Evolutionary conservation across 2,329 filamentous ascomycete species (phyloP), one percentile per base, ranked within the genome.

Genomic region (Byssothecium circinans): DNA sequence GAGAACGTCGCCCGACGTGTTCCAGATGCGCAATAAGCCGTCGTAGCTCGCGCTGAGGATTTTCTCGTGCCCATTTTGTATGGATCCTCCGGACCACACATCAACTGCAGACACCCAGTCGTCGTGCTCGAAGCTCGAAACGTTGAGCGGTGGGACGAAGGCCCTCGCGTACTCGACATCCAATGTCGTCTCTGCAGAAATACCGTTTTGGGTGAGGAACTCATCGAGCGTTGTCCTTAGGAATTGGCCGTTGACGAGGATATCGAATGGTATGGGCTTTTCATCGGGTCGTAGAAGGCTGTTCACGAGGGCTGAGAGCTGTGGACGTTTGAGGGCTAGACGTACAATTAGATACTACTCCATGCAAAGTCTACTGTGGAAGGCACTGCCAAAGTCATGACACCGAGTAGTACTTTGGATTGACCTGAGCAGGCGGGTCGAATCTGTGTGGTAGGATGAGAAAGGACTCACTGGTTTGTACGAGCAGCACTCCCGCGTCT

Each of bases 31-130:
- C 46, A 97, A 75, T 14, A 95, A 75, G 8, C 92, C 92, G 69
- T 99, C 94, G 67, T 95, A 97, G 39, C 89, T 92, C 23, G 85
- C 90, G n/a, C 90, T 95, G n/a, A 96, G 75, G 50, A 97, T 86
- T 53, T 88, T 78, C 61, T 88, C 84, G 56, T 86, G 82, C 18
- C 83, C 81, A 30, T 73, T 73, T 20, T 72, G 70, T 38, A 76
- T 61, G 12, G 60, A 60, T 12, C 80, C 74, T 40, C 74, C 77
- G 8, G 78, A 76, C 81, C 82, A 86, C 4, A 95, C 82, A 69
- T 96, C 91, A 20, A 97, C 84, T 20, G 83, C 82, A 68, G 89
- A 89, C 40, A 99, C 88, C 94, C 94, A 99, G 71, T 97, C 94
- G 65, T 99, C 91, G 70, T 99, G 92, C 75, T 96, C 87, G 69